phyloP scores from a whole-genome alignment of 1,139 yeast species.

The Lizanozyma gosingica region DNA sequence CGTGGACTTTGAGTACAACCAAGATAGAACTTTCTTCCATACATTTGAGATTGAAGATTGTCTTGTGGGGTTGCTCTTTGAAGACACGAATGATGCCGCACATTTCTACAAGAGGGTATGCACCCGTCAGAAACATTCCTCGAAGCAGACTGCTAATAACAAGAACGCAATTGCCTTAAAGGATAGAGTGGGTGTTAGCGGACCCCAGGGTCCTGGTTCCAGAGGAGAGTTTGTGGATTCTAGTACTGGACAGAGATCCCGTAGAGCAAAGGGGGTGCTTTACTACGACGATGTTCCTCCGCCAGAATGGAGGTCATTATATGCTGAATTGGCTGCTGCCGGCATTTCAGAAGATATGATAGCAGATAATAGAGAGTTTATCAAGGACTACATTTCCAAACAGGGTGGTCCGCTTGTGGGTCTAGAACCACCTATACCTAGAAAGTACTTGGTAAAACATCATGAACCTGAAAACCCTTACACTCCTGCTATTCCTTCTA shows the following conservation, averaged over 20 bases:
- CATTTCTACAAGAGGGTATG: constrained; percentile 73
- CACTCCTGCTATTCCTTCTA: constrained; percentile 38
- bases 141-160: constrained; percentile 76
- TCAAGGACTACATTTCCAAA: constrained; percentile 64
- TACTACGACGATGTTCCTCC: constrained; percentile 80
- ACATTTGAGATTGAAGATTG: constrained; percentile 91
- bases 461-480: constrained; percentile 7
- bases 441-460: constrained; percentile 25
- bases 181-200: constrained; percentile 33
- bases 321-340: constrained; percentile 62
- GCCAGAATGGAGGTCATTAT: constrained; percentile 75
- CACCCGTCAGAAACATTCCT: constrained; percentile 71
- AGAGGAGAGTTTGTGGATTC: constrained; percentile 53
- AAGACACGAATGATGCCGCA: constrained; percentile 81
- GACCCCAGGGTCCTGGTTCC: constrained; percentile 48
- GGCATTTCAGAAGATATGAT: constrained; percentile 88
- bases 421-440: constrained; percentile 75
- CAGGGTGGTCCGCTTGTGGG: constrained; percentile 86
- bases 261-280: constrained; percentile 50
- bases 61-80: constrained; percentile 79
- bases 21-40: constrained; percentile 91
- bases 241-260: constrained; percentile 45
- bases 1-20: constrained; percentile 79
- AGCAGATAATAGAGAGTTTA: constrained; percentile 76
- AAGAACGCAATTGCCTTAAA: constrained; percentile 81